Evolutionary conservation across 2,329 filamentous ascomycete genomes (phyloP).

Genomic region (Arthrobotrys conoides): DNA sequence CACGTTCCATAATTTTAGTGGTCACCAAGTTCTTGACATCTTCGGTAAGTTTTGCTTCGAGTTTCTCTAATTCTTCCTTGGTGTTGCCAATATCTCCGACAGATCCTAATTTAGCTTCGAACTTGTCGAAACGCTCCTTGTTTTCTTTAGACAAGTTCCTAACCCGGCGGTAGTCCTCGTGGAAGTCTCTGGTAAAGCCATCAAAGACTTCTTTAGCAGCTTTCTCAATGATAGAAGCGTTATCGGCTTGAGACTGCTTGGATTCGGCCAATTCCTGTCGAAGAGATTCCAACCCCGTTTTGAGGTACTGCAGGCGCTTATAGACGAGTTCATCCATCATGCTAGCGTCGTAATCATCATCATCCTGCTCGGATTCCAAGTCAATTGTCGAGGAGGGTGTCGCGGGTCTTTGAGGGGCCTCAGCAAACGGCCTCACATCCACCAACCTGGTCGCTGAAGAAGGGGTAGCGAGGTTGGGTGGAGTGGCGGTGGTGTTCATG

Average conservation of each 20-base stretch:
- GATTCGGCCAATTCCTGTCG: slow-evolving; percentile 33
- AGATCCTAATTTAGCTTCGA: slow-evolving; percentile 12
- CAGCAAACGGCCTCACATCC: background rate
- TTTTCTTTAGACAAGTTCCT: slow-evolving; percentile 23
- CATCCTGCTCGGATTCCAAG: slow-evolving; percentile 32
- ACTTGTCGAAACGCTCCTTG: slow-evolving; percentile 23
- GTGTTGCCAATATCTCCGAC: background rate
- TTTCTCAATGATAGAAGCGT: slow-evolving; percentile 28
- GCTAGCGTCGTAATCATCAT: slow-evolving; percentile 26
- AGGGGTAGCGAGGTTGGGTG: slow-evolving; percentile 7
- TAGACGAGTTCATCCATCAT: slow-evolving; percentile 27
- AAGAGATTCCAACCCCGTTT: slow-evolving; percentile 16
- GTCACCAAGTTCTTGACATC: background rate
- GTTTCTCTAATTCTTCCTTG: background rate
- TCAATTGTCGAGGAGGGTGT: slow-evolving; percentile 4
- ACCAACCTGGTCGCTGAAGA: background rate
- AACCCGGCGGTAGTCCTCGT: slow-evolving; percentile 34
- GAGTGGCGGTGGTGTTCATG: background rate
- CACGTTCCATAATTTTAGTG: background rate
- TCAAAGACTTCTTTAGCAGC: slow-evolving; percentile 44
- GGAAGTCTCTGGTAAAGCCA: slow-evolving; percentile 32
- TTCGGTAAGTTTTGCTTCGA: slow-evolving; percentile 16
- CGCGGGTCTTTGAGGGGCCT: background rate
- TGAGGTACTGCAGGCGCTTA: slow-evolving; percentile 24
- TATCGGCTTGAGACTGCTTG: slow-evolving; percentile 16